Evolutionary conservation across 2,329 filamentous ascomycete genomes (phyloP).

Genomic region (Fusarium setosum): DNA sequence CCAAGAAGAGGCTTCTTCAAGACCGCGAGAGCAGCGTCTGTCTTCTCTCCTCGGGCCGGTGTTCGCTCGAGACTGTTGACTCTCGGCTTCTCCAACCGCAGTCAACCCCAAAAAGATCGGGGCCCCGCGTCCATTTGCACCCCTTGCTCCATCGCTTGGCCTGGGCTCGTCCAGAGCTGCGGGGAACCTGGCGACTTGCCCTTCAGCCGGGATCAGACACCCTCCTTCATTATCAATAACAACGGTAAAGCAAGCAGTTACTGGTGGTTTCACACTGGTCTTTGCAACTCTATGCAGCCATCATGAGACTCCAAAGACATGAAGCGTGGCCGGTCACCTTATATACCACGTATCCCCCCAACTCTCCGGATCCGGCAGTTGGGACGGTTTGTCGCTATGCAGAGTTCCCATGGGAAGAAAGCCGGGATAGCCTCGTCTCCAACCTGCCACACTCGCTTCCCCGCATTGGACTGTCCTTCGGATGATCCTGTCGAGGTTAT

Average conservation of each 20-base stretch:
- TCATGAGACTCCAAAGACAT: not conserved
- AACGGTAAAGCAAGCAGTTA: too few species aligned
- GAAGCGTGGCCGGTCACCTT: not conserved
- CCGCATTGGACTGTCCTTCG: not conserved
- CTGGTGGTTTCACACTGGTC: too few species aligned
- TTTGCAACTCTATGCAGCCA: too few species aligned
- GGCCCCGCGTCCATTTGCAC: slow-evolving; percentile 1
- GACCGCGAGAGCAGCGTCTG: too few species aligned
- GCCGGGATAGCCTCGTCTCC: not conserved
- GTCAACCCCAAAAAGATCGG: not conserved
- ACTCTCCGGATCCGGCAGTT: not conserved
- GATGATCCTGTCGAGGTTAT: not conserved
- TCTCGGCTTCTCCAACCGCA: not conserved
- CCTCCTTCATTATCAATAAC: too few species aligned
- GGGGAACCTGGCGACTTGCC: not conserved
- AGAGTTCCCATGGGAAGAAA: not conserved
- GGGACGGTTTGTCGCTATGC: not conserved
- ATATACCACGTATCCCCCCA: too few species aligned
- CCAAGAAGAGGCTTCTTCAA: not conserved
- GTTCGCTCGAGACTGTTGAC: not conserved
- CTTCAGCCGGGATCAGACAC: too few species aligned
- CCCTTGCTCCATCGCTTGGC: not conserved
- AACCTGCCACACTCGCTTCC: not conserved
- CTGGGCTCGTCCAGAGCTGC: not conserved
- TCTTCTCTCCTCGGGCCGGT: not conserved